phyloP scores from a whole-genome alignment of 2,329 filamentous ascomycete species.

The Aureobasidium zeae region DNA sequence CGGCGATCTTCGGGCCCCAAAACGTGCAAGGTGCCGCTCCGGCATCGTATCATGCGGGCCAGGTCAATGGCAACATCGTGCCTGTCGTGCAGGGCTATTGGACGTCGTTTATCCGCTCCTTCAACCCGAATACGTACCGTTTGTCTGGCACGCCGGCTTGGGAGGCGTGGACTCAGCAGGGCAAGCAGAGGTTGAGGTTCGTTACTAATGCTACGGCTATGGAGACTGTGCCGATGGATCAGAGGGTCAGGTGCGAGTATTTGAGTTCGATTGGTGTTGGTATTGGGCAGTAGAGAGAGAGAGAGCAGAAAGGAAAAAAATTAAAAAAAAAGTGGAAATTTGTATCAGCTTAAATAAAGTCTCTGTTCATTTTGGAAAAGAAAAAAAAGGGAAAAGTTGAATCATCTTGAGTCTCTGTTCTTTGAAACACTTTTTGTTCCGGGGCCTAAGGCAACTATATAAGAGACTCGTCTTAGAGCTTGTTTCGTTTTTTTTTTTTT shows the following conservation, averaged over 20 bases:
- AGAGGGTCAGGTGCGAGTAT: constrained; percentile 41
- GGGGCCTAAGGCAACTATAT: no score
- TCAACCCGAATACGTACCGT: constrained; percentile 55
- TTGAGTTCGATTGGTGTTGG: constrained; percentile 40
- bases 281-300: constrained; percentile 45
- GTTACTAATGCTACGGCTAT: constrained; percentile 33
- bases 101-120: constrained; percentile 59
- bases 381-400: no score
- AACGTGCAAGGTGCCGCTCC: constrained; percentile 45
- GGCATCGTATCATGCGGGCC: constrained; percentile 47
- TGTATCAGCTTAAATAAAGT: no score
- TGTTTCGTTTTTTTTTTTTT: no score
- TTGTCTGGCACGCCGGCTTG: constrained; percentile 41
- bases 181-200: constrained; percentile 29
- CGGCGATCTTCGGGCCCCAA: constrained; percentile 57
- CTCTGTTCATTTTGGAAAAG: no score
- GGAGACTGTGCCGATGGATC: constrained; percentile 30
- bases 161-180: constrained; percentile 35
- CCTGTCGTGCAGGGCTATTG: constrained; percentile 60
- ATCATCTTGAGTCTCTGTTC: no score
- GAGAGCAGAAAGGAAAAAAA: no score
- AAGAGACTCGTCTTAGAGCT: no score
- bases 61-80: constrained; percentile 49
- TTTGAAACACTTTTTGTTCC: no score
- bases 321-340: no score